Conservation (phyloP, 192 early-diverging fungal genomes). For the Podila clonocystis region DNA sequence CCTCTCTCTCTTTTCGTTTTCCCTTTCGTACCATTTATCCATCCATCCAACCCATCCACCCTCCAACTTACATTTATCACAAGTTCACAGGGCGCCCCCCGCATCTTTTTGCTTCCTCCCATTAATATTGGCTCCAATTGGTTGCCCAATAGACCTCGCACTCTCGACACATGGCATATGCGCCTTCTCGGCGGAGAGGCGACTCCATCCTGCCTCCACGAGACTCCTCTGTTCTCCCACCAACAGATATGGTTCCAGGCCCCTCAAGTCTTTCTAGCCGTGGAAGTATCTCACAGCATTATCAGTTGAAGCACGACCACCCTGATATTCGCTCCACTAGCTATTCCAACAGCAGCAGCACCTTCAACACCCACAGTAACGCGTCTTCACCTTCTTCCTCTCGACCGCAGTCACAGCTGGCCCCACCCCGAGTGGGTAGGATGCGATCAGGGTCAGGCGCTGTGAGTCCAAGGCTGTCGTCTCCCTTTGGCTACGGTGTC, state of each 20-base stretch:
- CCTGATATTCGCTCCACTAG: neutral
- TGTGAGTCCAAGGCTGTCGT: neutral
- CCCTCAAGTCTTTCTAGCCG: neutral
- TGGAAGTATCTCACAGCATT: neutral
- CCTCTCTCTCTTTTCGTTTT: neutral
- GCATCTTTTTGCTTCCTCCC: too few relatives aligned
- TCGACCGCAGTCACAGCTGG: slow-evolving; percentile 1
- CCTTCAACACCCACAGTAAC: neutral
- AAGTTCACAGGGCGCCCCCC: neutral
- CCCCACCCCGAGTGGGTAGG: neutral
- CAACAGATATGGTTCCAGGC: neutral
- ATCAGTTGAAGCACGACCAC: neutral
- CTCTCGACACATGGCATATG: neutral
- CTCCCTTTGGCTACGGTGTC: neutral
- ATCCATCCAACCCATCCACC: neutral
- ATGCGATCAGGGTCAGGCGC: neutral
- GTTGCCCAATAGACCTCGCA: too few relatives aligned
- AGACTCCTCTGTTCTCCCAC: neutral
- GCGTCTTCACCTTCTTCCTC: neutral
- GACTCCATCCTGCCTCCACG: neutral
- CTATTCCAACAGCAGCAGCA: neutral
- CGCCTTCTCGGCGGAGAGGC: neutral
- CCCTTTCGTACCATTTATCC: neutral
- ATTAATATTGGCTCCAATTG: too few relatives aligned
- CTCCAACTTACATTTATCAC: neutral